phyloP scores from a whole-genome alignment of 768 basidiomycete species.

The Boletus subcaerulescens region DNA sequence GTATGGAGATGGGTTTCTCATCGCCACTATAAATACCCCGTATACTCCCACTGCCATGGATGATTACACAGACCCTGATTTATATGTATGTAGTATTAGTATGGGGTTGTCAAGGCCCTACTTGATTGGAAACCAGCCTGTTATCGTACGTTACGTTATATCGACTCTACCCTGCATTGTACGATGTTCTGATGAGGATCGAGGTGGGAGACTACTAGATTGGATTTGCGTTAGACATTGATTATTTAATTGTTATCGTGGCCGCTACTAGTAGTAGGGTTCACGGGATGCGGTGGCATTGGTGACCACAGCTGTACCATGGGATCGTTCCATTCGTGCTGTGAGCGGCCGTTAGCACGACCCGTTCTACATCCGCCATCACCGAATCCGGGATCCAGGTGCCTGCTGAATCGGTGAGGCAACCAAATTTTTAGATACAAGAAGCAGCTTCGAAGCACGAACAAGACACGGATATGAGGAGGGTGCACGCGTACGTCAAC shows the following conservation, averaged over 20 bases:
- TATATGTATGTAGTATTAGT: slow-evolving; percentile 1
- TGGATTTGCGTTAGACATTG: background rate
- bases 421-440: background rate
- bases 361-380: slow-evolving; percentile 17
- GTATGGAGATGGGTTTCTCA: slow-evolving; percentile 19
- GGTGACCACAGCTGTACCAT: background rate
- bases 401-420: background rate
- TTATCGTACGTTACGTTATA: slow-evolving; percentile 24
- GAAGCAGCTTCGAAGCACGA: slow-evolving; percentile 7
- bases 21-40: slow-evolving; percentile 24
- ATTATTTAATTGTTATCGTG: background rate
- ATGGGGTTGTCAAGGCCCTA: slow-evolving; percentile 7
- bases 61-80: slow-evolving; percentile 8
- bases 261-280: background rate
- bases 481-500: background rate
- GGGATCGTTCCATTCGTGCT: slow-evolving; percentile 3
- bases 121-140: slow-evolving; percentile 5
- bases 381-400: slow-evolving; percentile 1
- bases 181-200: background rate
- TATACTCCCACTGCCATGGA: slow-evolving; percentile 21
- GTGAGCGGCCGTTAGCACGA: background rate
- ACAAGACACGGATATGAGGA: slow-evolving; percentile 18
- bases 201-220: background rate
- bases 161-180: slow-evolving; percentile 1
- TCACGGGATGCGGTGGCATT: background rate